phyloP scores from a whole-genome alignment of 306 rosid genomes.

The Cucurbita moschata region DNA sequence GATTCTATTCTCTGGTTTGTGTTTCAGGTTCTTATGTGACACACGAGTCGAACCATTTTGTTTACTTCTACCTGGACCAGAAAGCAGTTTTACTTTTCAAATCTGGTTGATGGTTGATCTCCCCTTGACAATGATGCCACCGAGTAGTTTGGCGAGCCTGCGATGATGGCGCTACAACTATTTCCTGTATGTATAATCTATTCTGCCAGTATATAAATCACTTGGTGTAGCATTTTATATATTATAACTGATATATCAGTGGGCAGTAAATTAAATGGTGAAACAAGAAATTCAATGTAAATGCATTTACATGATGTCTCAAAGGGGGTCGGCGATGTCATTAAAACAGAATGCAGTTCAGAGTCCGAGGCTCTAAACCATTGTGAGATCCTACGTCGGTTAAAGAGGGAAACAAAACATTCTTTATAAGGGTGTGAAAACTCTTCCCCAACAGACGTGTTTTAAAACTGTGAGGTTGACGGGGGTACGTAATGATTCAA shows the following conservation, averaged over 20 bases:
- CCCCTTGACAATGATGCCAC: constrained; percentile 14
- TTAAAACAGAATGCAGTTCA: neutral
- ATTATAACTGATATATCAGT: neutral
- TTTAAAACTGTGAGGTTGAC: too few species aligned
- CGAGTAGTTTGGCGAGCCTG: neutral
- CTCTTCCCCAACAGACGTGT: too few species aligned
- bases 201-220: neutral
- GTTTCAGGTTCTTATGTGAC: constrained; percentile 85
- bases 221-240: neutral
- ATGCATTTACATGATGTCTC: neutral
- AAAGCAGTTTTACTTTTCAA: constrained; percentile 84
- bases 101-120: constrained; percentile 42
- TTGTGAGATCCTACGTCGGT: too few species aligned
- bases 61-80: constrained; percentile 91
- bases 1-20: neutral
- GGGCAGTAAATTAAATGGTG: neutral
- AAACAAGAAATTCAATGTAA: neutral
- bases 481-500: too few species aligned
- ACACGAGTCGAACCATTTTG: constrained; percentile 93
- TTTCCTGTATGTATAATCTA: neutral
- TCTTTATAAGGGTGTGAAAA: too few species aligned
- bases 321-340: neutral
- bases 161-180: neutral
- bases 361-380: too few species aligned
- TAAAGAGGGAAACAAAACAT: too few species aligned